Evolutionary conservation across 768 basidiomycete species (phyloP), one percentile per base, ranked within the genome.

Genomic region (Daedaleopsis sinensis): DNA sequence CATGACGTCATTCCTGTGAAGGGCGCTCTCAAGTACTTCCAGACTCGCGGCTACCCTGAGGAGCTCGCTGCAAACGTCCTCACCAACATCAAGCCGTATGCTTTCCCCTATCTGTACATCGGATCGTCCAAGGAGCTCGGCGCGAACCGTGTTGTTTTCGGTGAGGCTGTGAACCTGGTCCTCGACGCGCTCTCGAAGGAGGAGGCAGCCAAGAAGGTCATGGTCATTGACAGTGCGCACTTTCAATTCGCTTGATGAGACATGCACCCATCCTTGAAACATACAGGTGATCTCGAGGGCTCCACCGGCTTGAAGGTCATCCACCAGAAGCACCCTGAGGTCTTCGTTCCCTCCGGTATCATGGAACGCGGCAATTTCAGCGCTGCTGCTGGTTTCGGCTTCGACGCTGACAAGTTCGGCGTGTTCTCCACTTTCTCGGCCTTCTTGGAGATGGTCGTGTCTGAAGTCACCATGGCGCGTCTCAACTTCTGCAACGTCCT

Each of bases 361-460:
- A 72, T 72, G 71, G 71, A 72, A 62, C 71, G 71, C 27, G 71
- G 71, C 12, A 72, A 72, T 67, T 71, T 72, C 67, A 72, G 71
- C 55, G 71, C 71, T 36, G 71, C 70, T 11, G 70, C 70, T 19
- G 93, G 93, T 13, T 95, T 94, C 70, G 93, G 93, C 44, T 94
- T 93, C 70, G 89, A 86, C 39, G 73, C 82, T 23, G 82, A 93
- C 68, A 93, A 93, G 74, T 90, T 89, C 61, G 93, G 93, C 62
- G 90, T 93, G 58, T 93, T 93, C 78, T 92, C 91, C 24, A 94
- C 93, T 5, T 95, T 95, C 78, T 91, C 90, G 52, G 93, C 93
- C 4, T 95, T 95, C 82, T 80, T 93, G 59, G 93, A 95, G 82
- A 94, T 94, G 93, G 80, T 91, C 52, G 74, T 95, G 56, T 93